Base-by-base conservation (phyloP, 1,139 yeast genomes). In the Suhomyces yuchorum region DNA sequence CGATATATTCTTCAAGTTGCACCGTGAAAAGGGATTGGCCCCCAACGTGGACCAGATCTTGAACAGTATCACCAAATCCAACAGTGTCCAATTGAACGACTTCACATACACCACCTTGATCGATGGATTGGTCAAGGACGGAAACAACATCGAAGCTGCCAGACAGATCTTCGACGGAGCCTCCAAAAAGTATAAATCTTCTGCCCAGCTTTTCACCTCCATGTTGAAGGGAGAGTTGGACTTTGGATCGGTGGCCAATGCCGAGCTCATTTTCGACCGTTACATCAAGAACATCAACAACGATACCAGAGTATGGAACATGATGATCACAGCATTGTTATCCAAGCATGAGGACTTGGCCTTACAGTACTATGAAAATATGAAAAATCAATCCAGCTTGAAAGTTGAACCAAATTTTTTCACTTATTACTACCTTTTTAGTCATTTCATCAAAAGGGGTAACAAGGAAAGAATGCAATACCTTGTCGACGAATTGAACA, bases 211-310 rank as follows among this genome's bases (percentile, higher is more conserved):
- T 11, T 75, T 81, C 58, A 77, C 86, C 12, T 68, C 87, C 1
- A 73, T 87, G 70, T 73, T 87, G 49, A 74, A 77, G 45, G 82
- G 80, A 30, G 90, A 85, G 63, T 65, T 84, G 47, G 67, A 69
- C 30, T 58, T 61, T 43, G 89, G 89, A 6, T 73, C 75, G 39
- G 55, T 75, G 20, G 66, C 62, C 2, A 63, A 63, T 9, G 93
- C 88, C 0, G 70, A 77, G 53, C 57, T 60, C 5, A 67, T 78
- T 46, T 84, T 85, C 60, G 63, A 71, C 14, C 67, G 71, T 51
- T 78, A 78, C 57, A 60, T 75, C 37, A 56, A 63, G 43, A 51
- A 55, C 17, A 54, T 63, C 37, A 51, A 58, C 26, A 65, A 65
- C 48, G 71, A 71, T 18, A 64, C 80, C 7, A 68, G 82, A 42